Evolutionary conservation across 1,284 basidiomycete genomes (phyloP), one percentile per base, ranked within the genome.

Genomic region (Sanghuangporus sanghuang): DNA sequence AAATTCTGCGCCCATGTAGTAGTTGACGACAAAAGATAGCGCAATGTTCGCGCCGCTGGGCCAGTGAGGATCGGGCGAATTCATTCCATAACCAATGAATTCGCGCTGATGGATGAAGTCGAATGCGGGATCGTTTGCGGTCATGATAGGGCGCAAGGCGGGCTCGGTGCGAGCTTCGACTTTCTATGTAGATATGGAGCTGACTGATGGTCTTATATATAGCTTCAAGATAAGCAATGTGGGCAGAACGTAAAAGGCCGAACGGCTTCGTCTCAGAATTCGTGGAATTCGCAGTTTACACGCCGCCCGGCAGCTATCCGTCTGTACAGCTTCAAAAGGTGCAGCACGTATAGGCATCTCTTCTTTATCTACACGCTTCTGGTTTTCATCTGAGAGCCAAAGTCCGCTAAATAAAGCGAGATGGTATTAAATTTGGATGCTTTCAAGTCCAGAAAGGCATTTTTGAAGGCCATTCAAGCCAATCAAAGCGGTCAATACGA

Each of bases 1-100:
- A 39, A 71, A 71, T 67, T 78, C 76, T 16, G 71, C 73, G 8
- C 76, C 76, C 61, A 76, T 74, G 63, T 77, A 74, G 67, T 75
- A 76, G 64, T 77, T 76, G 39, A 77, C 57, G 9, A 77, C 75
- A 39, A 77, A 75, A 36, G 69, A 71, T 12, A 72, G 64, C 32
- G 71, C 72, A 54, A 76, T 70, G 49, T 75, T 72, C 7, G 76
- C 76, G 14, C 70, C 68, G 50, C 68, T 68, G 3, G 76, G 76
- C 76, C 76, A 78, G 35, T 72, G 66, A 3, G 75, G 72, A 48
- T 75, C 68, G 1, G 74, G 74, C 38, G 68, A 70, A n/a, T 67
- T 66, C 21, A 65, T 62, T 27, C 74, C 76, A 66, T 77, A 77
- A 9, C 76, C 76, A 46, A 70, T 66, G 59, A 71, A 71, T 52